A percentile compares a stretch with the other conserved stretches of the same genome.
These are phyloP conservation scores for Penicillium nucicola DNA, from an alignment of 495 filamentous ascomycete genomes.

Conservation along the genomic window DNA sequence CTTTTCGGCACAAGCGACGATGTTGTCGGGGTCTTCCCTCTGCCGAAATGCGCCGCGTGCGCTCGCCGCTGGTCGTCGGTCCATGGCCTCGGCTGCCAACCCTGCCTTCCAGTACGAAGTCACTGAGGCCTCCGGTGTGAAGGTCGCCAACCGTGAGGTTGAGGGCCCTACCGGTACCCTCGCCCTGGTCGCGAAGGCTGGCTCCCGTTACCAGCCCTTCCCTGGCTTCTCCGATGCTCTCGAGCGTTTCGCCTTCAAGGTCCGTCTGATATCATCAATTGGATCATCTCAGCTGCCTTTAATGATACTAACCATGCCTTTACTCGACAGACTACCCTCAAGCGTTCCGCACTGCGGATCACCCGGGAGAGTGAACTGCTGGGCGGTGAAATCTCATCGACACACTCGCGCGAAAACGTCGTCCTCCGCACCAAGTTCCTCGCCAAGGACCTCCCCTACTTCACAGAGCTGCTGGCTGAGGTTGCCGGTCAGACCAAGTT, in stretches of 20 bases:
- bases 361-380: conserved; percentile 91
- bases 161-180: conserved; percentile 84
- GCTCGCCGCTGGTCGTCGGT: conserved; percentile 59
- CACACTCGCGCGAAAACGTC: conserved; percentile 89
- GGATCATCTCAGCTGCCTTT: background rate
- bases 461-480: conserved; percentile 91
- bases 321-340: conserved; percentile 68
- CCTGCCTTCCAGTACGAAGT: conserved; percentile 84
- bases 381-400: conserved; percentile 77
- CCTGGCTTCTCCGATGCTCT: conserved; percentile 88
- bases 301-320: conserved; percentile 4
- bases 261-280: conserved; percentile 45
- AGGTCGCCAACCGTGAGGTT: conserved; percentile 85
- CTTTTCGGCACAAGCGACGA: conserved; percentile 56
- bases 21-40: conserved; percentile 82
- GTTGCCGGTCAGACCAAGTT: conserved; percentile 85
- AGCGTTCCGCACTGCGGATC: conserved; percentile 85
- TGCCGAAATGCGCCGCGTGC: conserved; percentile 74
- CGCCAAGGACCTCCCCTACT: conserved; percentile 93
- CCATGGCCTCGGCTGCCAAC: conserved; percentile 78
- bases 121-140: conserved; percentile 79
- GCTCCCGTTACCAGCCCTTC: conserved; percentile 82
- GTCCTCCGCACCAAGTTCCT: conserved; percentile 92
- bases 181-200: conserved; percentile 87
- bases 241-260: conserved; percentile 95